Conservation (phyloP, 495 filamentous ascomycete species). For the Penicillium ucsense region DNA sequence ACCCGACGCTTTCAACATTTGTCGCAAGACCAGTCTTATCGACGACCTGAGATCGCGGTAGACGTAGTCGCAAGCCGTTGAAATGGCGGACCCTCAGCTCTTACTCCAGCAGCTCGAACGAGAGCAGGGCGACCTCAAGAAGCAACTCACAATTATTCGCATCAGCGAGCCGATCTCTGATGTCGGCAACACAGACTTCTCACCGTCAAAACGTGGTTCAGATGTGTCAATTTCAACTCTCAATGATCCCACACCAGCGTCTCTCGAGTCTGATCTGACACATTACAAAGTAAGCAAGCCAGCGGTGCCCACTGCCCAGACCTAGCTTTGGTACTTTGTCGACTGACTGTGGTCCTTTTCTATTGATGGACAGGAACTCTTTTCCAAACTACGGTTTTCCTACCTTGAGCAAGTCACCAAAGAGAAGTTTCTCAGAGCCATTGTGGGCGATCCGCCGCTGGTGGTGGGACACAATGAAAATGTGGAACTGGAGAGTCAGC, state of each 20-base stretch:
- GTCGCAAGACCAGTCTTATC: neutral
- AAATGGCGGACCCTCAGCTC: constrained; percentile 22
- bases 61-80: neutral
- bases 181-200: constrained; percentile 15
- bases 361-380: constrained; percentile 56
- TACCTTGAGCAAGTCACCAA: constrained; percentile 78
- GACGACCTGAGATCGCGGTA: neutral
- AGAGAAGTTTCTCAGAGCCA: constrained; percentile 88
- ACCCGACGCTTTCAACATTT: neutral
- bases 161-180: constrained; percentile 65
- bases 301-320: neutral
- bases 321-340: too few relatives aligned
- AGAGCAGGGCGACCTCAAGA: constrained; percentile 38
- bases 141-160: constrained; percentile 58
- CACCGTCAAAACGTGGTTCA: constrained; percentile 49
- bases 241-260: constrained; percentile 61
- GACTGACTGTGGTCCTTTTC: neutral
- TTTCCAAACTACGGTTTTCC: constrained; percentile 91
- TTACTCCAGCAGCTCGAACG: constrained; percentile 32
- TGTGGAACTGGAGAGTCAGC: constrained; percentile 61
- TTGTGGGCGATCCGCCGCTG: constrained; percentile 80
- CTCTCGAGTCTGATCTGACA: constrained; percentile 71
- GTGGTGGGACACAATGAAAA: constrained; percentile 79
- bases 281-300: constrained; percentile 59
- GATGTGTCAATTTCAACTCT: constrained; percentile 53